Conservation (phyloP, 2,329 filamentous ascomycete genomes). For the Didymella pinodella region DNA sequence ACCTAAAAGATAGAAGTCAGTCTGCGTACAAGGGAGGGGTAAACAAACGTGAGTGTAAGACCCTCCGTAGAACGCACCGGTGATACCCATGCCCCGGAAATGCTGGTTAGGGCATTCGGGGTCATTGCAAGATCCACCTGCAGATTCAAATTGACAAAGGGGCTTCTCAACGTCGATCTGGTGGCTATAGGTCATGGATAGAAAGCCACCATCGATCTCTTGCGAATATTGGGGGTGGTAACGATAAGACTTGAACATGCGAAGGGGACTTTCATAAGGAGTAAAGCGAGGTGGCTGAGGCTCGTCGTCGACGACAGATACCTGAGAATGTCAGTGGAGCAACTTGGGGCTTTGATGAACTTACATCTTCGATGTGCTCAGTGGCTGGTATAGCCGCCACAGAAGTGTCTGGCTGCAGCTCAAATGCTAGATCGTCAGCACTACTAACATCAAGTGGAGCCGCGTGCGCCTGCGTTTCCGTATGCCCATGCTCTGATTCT, state of each 20-base stretch:
- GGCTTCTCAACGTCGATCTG: conserved; percentile 78
- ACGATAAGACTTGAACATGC: conserved; percentile 84
- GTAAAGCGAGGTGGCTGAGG: conserved; percentile 51
- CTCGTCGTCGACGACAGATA: conserved; percentile 21
- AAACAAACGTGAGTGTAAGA: conserved; percentile 28
- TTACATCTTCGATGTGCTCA: conserved; percentile 29
- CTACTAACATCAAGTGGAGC: conserved; percentile 26
- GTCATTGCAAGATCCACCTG: conserved; percentile 77
- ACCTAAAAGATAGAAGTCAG: conserved; percentile 62
- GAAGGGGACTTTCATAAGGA: conserved; percentile 84
- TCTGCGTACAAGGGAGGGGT: conserved; percentile 47
- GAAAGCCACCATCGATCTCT: conserved; percentile 76
- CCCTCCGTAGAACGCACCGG: conserved; percentile 69
- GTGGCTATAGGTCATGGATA: conserved; percentile 93
- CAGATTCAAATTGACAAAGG: conserved; percentile 79
- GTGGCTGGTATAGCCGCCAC: conserved; percentile 10
- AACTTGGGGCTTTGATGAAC: conserved; percentile 17
- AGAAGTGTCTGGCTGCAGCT: conserved; percentile 44
- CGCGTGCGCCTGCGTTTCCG: conserved; percentile 13
- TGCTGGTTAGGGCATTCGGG: conserved; percentile 79
- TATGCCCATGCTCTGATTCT: conserved; percentile 22
- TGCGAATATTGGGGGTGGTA: conserved; percentile 81
- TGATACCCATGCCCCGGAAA: conserved; percentile 74
- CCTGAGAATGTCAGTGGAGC: conserved; percentile 34
- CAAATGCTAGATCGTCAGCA: conserved; percentile 52